Percentiles rank a stretch among this genome's conserved stretches.
These are phyloP conservation scores for Auriscalpium orientale DNA, from an alignment of 768 basidiomycete genomes.

Conservation along the genomic window DNA sequence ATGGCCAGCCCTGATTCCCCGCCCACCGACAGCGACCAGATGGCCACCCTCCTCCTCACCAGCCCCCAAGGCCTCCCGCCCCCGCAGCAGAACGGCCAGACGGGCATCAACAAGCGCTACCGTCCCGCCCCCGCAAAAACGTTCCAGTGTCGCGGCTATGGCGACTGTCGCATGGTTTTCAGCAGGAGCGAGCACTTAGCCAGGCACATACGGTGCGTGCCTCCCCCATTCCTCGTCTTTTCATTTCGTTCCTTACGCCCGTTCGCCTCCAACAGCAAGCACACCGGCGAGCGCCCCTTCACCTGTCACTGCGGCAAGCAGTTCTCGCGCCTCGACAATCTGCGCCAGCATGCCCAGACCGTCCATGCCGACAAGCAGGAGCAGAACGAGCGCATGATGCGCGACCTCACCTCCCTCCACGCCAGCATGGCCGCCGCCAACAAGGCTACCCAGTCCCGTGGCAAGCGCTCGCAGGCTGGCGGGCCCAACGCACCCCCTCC, in stretches of 20 bases:
- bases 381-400: constrained; percentile 87
- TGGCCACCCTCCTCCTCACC: constrained; percentile 16
- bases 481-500: constrained; percentile 14
- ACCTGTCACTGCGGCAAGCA: constrained; percentile 93
- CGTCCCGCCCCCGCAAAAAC: constrained; percentile 86
- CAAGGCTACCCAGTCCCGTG: constrained; percentile 31
- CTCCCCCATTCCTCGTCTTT: constrained; percentile 6
- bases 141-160: constrained; percentile 91
- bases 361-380: constrained; percentile 93
- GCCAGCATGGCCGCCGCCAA: constrained; percentile 63
- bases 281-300: constrained; percentile 96
- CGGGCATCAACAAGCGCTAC: constrained; percentile 52
- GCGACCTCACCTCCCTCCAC: constrained; percentile 77
- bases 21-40: not conserved
- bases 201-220: constrained; percentile 81
- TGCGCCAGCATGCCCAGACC: constrained; percentile 94
- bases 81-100: not conserved
- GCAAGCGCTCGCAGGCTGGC: constrained; percentile 29
- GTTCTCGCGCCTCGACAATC: constrained; percentile 93
- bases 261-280: constrained; percentile 56
- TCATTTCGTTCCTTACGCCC: constrained; percentile 7
- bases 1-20: constrained; percentile 2
- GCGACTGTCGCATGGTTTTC: constrained; percentile 96
- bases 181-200: constrained; percentile 93
- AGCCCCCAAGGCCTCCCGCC: constrained; percentile 13